Evolutionary conservation across 306 rosid genomes (phyloP), one percentile per base, ranked within the genome.

Genomic region (Prunus dulcis): DNA sequence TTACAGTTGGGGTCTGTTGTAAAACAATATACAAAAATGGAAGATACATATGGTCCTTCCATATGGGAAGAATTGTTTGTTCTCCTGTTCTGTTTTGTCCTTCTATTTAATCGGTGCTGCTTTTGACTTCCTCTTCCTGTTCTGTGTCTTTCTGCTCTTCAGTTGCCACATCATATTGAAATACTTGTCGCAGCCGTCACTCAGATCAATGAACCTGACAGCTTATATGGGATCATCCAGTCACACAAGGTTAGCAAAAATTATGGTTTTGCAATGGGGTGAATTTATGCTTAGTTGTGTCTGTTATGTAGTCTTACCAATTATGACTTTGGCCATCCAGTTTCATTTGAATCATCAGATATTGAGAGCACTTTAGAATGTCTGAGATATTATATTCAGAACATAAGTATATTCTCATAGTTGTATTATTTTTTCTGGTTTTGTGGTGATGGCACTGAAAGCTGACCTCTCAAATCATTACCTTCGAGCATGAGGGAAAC

Each of bases 211-310:
- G 97, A 91, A 88, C 97, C 96, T 30, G 97, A 93, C 87, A 90
- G 97, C 90, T 87, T 93, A 74, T 91, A 93, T 53, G 98, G 98
- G 80, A 93, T 93, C 72, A 88, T 91, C 81, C 97, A 92, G 82
- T 90, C 96, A 56, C 96, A 90, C 84, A 88, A 91, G 97, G 97
- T 93, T 23, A 82, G 90, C 62, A n/a, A 70, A 68, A 47, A 53
- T 53, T 6, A 28, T 62, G 23, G 55, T 70, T 47, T 70, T 9
- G n/a, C 43, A 25, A 22, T 4, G 25, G 41, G 9, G 18, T 47
- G 52, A 27, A 15, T 47, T 74, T 19, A 25, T 41, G 30, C 38
- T 5, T 32, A 32, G 38, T 14, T 45, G 38, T 60, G 18, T 34
- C 18, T 25, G 38, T 27, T n/a, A 32, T 23, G 23, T 17, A 13